phyloP scores from a whole-genome alignment of 148 eudicot genomes.

The Simmondsia chinensis region DNA sequence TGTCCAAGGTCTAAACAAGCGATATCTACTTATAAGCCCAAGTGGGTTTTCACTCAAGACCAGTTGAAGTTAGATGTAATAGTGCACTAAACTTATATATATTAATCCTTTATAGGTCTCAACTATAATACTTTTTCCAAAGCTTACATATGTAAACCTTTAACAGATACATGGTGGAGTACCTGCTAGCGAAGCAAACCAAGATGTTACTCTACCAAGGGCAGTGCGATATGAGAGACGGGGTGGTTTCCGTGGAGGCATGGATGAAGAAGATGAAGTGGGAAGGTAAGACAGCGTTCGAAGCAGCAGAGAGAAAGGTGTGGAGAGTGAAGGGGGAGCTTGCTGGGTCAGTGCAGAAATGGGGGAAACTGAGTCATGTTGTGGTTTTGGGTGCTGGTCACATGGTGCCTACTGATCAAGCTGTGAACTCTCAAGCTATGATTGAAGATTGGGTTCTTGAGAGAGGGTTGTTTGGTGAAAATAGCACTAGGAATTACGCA shows the following conservation, averaged over 20 bases:
- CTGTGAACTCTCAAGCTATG: slow-evolving; percentile 58
- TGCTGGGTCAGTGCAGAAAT: slow-evolving; percentile 90
- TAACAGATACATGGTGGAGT: too few relatives aligned
- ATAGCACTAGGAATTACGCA: too few relatives aligned
- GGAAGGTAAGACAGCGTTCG: slow-evolving; percentile 46
- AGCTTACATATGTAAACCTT: too few relatives aligned
- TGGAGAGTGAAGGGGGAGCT: slow-evolving; percentile 56
- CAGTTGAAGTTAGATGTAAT: too few relatives aligned
- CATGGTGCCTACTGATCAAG: slow-evolving; percentile 76
- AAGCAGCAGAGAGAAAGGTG: slow-evolving; percentile 52
- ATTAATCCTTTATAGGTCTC: too few relatives aligned
- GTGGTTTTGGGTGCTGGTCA: slow-evolving; percentile 84
- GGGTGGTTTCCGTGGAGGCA: slow-evolving; percentile 68
- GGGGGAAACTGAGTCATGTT: slow-evolving; percentile 58
- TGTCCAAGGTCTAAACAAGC: too few relatives aligned
- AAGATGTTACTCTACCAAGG: slow-evolving; percentile 81
- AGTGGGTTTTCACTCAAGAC: too few relatives aligned
- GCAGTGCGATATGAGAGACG: slow-evolving; percentile 60
- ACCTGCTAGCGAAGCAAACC: slow-evolving; percentile 35
- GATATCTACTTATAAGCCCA: too few relatives aligned
- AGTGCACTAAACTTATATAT: too few relatives aligned
- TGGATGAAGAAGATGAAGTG: slow-evolving; percentile 66
- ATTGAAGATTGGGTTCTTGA: slow-evolving; percentile 83
- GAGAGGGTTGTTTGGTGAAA: slow-evolving; percentile 58
- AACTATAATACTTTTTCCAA: too few relatives aligned